Conservation (phyloP, 495 filamentous ascomycete genomes). For the Xanthoparmelia taractica region DNA sequence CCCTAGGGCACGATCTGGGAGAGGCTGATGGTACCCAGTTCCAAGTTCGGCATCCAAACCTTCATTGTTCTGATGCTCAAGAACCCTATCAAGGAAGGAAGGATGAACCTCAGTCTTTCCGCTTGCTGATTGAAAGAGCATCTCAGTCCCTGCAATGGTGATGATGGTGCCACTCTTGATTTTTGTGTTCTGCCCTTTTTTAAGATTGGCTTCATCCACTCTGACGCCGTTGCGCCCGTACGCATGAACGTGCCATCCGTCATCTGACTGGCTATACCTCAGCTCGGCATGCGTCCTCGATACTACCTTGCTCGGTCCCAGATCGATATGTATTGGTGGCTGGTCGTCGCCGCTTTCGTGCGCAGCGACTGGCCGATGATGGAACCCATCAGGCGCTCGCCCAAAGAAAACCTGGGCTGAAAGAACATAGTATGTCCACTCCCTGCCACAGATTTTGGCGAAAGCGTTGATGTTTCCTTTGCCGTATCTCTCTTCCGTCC, state of each 20-base stretch:
- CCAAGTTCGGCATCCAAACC: conserved; percentile 40
- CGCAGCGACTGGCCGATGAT: conserved; percentile 39
- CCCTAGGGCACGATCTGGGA: conserved; percentile 21
- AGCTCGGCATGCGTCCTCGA: conserved; percentile 84
- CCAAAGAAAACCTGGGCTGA: conserved; percentile 76
- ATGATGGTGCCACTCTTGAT: conserved; percentile 81
- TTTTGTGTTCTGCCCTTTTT: conserved; percentile 52
- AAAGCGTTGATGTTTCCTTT: conserved; percentile 73
- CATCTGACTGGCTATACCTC: conserved; percentile 62
- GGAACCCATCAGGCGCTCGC: conserved; percentile 55
- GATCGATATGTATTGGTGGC: conserved; percentile 70
- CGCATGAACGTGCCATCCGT: conserved; percentile 71
- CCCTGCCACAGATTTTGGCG: conserved; percentile 82
- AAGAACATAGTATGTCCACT: conserved; percentile 93
- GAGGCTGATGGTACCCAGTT: conserved; percentile 39
- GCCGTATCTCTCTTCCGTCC: conserved; percentile 54
- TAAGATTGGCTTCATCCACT: conserved; percentile 62
- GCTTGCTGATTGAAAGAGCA: conserved; percentile 92
- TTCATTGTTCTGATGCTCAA: conserved; percentile 6
- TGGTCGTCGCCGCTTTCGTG: conserved; percentile 36
- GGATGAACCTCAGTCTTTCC: conserved; percentile 52
- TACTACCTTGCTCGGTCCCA: conserved; percentile 87
- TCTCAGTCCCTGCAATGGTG: conserved; percentile 83
- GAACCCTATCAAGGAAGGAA: conserved; percentile 47
- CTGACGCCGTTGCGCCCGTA: conserved; percentile 87